Conservation (phyloP, 2,329 filamentous ascomycete genomes). For the Huntiella bhutanensis region DNA sequence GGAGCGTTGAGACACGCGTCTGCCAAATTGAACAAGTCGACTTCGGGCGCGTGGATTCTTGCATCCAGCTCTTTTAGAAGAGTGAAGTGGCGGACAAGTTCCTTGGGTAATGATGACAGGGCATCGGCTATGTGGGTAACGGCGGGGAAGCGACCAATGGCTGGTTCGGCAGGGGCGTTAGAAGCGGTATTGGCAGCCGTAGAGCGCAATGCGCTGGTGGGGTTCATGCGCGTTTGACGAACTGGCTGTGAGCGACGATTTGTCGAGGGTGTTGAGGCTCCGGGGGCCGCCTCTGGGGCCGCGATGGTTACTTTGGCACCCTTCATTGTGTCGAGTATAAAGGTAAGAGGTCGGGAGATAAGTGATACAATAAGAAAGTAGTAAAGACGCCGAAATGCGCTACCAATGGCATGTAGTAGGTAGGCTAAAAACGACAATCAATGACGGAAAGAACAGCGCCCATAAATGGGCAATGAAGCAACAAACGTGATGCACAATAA, state of each 20-base stretch:
- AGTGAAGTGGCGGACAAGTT: slow-evolving; percentile 89
- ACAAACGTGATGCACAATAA: no score
- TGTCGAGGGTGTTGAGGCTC: slow-evolving; percentile 16
- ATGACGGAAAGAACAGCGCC: no score
- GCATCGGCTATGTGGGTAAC: slow-evolving; percentile 72
- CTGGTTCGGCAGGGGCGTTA: slow-evolving; percentile 28
- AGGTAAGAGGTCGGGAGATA: no score
- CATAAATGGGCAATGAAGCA: no score
- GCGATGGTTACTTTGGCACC: slow-evolving; percentile 29
- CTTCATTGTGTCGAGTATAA: slow-evolving; percentile 26
- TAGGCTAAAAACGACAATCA: no score
- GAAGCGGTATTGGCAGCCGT: slow-evolving; percentile 20
- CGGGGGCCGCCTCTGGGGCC: slow-evolving; percentile 2
- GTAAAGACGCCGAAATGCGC: no score
- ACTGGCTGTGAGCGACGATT: slow-evolving; percentile 43
- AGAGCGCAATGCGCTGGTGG: slow-evolving; percentile 28
- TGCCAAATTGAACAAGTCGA: slow-evolving; percentile 60
- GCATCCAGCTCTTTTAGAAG: slow-evolving; percentile 94
- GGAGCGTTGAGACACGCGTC: slow-evolving; percentile 36
- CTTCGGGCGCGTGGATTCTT: slow-evolving; percentile 79
- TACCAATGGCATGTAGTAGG: no score
- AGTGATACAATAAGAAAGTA: no score
- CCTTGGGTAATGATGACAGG: slow-evolving; percentile 78
- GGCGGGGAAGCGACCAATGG: slow-evolving; percentile 47
- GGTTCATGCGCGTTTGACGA: slow-evolving; percentile 47